Conservation (phyloP, 129 eudicot species). For the Lactuca sativa region DNA sequence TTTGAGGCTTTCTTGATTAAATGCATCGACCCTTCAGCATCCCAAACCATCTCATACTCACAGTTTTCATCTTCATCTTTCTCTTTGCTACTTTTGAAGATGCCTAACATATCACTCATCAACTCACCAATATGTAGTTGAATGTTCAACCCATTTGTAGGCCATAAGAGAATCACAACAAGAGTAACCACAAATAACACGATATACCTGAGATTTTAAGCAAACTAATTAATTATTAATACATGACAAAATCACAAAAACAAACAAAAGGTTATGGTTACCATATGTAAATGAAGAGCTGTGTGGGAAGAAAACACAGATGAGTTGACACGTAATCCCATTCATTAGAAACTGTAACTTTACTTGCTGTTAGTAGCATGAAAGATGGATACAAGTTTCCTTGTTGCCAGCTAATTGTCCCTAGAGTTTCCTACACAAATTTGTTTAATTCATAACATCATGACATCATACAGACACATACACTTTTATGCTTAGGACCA, state of each 20-base stretch:
- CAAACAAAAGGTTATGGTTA: constrained; percentile 26
- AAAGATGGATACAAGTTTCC: constrained; percentile 90
- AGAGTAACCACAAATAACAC: constrained; percentile 64
- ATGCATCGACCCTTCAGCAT: constrained; percentile 96
- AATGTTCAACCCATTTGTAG: constrained; percentile 56
- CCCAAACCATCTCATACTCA: constrained; percentile 96
- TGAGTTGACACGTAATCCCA: constrained; percentile 49
- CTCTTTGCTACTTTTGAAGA: constrained; percentile 53
- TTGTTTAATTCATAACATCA: constrained; percentile 10
- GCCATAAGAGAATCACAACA: constrained; percentile 64
- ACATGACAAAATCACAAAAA: not conserved
- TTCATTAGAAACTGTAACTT: constrained; percentile 38
- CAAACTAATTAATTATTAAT: constrained; percentile 18
- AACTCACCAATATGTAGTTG: constrained; percentile 34
- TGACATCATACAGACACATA: not conserved
- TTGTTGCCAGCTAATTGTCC: constrained; percentile 96
- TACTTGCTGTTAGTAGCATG: constrained; percentile 79
- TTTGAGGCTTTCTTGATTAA: constrained; percentile 64
- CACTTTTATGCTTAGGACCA: not conserved
- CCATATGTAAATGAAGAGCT: constrained; percentile 76
- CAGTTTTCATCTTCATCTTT: constrained; percentile 82
- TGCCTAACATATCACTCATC: constrained; percentile 23
- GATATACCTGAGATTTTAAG: constrained; percentile 62
- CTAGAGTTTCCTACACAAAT: constrained; percentile 80
- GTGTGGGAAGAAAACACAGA: constrained; percentile 83